Evolutionary conservation across 768 basidiomycete genomes (phyloP), one percentile per base, ranked within the genome.

Genomic region (Auricularia sp.): DNA sequence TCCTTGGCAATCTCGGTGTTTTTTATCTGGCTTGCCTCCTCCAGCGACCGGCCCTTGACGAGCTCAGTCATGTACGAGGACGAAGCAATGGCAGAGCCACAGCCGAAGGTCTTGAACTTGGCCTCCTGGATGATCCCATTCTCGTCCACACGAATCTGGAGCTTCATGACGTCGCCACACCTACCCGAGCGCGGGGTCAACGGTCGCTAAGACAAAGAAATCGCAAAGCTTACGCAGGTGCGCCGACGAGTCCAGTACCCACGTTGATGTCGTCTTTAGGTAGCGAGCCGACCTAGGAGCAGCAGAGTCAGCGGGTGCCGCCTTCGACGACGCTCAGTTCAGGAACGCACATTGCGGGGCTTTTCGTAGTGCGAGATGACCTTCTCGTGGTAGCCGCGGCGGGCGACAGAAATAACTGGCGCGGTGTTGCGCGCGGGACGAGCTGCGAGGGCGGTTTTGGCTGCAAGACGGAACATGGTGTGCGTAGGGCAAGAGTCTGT

Each of bases 1-100:
- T 98, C 97, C 78, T 97, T 95, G 23, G 97, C 97, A 73, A 98
- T 99, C 75, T 98, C 97, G 11, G 97, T 98, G 80, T 99, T 99
- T 78, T 95, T 97, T 71, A 99, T 96, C 73, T 88, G 87, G 63
- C 92, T 92, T 7, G 97, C 97, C 66, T 94, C 92, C 62, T 98
- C 97, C 64, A 99, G 77, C 8, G 88, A 87, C 66, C 98, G 82
- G 33, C 97, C 97, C 77, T 87, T 96, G 66, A 99, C 96, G 62
- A 94, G 90, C 78, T 99, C 96, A 18, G 97, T 99, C 91, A 98
- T 94, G 74, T 96, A 99, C 6, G 92, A 95, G 72, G 92, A 94
- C 1, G 93, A 96, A 0, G 97, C 97, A 66, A 99, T 99, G 69
- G 94, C 94, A 68, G 93, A 95, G 62, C 97, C 97, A 75, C 97